Evolutionary conservation across 2,329 filamentous ascomycete genomes (phyloP).

Genomic region (Thelonectria blattea): DNA sequence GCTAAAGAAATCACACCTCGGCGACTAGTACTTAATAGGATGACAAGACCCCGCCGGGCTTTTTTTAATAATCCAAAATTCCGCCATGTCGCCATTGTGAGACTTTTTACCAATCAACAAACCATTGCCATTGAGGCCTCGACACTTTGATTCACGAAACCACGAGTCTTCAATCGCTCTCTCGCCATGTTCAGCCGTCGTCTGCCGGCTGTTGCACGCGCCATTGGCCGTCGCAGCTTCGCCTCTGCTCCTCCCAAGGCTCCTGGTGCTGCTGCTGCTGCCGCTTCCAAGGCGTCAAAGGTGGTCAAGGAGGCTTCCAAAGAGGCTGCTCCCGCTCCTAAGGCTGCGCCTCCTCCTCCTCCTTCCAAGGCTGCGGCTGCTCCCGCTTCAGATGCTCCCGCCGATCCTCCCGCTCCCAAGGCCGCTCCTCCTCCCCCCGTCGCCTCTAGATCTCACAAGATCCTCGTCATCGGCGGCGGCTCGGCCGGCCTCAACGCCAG

Average conservation of each 20-base stretch:
- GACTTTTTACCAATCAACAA: background rate
- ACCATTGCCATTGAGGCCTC: background rate
- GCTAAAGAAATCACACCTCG: background rate
- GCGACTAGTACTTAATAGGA: background rate
- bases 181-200: background rate
- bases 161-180: background rate
- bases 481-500: slow-evolving; percentile 69
- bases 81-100: slow-evolving; percentile 1
- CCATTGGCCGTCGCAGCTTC: background rate
- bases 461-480: slow-evolving; percentile 72
- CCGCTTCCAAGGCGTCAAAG: background rate
- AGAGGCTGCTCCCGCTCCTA: background rate
- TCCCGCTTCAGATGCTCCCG: background rate
- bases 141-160: background rate
- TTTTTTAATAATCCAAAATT: slow-evolving; percentile 2
- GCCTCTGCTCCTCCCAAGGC: background rate
- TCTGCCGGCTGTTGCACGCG: background rate
- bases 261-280: background rate
- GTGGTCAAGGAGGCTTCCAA: background rate
- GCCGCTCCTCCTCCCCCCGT: background rate
- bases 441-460: slow-evolving; percentile 55
- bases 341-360: background rate
- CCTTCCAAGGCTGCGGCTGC: background rate
- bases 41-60: no score
- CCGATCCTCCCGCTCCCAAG: background rate